phyloP scores from a whole-genome alignment of 495 filamentous ascomycete species.

The Bathelium albidoporum region DNA sequence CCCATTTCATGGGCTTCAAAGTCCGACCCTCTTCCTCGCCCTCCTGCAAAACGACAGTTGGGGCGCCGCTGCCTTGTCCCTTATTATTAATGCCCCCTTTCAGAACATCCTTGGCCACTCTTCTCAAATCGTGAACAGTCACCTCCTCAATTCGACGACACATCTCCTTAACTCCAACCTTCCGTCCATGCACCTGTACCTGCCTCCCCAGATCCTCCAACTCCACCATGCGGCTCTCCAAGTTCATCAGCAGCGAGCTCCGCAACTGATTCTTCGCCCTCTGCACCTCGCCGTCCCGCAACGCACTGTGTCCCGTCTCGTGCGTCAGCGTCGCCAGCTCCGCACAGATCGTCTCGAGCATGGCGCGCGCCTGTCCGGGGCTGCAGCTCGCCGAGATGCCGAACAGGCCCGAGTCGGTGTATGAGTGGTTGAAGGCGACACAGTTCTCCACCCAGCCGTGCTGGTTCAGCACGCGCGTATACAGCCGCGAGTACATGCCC shows the following conservation, averaged over 20 bases:
- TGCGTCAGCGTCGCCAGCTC: constrained; percentile 71
- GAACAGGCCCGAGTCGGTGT: constrained; percentile 90
- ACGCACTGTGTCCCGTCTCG: constrained; percentile 53
- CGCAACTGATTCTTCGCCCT: constrained; percentile 98
- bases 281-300: constrained; percentile 72
- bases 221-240: constrained; percentile 95
- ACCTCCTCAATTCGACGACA: constrained; percentile 72
- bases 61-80: constrained; percentile 73
- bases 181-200: constrained; percentile 87
- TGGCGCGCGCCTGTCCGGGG: constrained; percentile 60
- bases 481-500: constrained; percentile 95
- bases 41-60: constrained; percentile 93
- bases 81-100: constrained; percentile 64
- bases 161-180: constrained; percentile 89
- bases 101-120: constrained; percentile 74
- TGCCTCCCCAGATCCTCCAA: constrained; percentile 95
- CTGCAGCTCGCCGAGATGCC: constrained; percentile 82
- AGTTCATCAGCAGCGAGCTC: constrained; percentile 88
- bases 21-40: constrained; percentile 45
- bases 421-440: constrained; percentile 91
- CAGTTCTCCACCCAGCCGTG: constrained; percentile 93
- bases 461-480: constrained; percentile 96
- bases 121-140: constrained; percentile 68
- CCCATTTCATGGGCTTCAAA: constrained; percentile 59
- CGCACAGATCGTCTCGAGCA: constrained; percentile 89